A percentile compares a stretch with the other conserved stretches of the same genome.
Evolutionary conservation across 345 rosid genomes (phyloP).

Genomic region (Gossypium rotundifolium): DNA sequence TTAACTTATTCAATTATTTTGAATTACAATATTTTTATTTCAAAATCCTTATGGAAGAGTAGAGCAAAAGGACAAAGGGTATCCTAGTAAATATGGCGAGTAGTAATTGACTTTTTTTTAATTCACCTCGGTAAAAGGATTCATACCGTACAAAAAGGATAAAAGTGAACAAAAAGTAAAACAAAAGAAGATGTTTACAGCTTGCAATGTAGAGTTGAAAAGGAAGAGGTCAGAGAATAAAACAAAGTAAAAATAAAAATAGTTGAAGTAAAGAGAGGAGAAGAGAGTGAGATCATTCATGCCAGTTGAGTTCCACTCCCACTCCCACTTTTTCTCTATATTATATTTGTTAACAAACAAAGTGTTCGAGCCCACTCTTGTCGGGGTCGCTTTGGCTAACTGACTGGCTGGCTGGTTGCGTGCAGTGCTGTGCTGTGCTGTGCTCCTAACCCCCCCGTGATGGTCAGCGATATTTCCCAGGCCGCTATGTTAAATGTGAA

Average conservation of each 20-base stretch:
- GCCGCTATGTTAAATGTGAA: not conserved
- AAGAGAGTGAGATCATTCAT: conserved; percentile 26
- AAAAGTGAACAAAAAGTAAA: not conserved
- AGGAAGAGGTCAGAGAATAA: conserved; percentile 5
- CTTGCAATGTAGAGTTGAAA: not conserved
- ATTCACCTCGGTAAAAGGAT: conserved; percentile 15
- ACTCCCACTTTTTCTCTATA: not conserved
- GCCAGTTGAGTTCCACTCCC: not conserved
- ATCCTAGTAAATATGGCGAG: conserved; percentile 2
- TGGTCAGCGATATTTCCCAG: not conserved
- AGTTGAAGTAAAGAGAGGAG: not conserved
- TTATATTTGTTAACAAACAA: not conserved
- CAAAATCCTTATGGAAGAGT: too few species aligned
- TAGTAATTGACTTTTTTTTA: conserved; percentile 16
- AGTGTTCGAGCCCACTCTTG: not conserved
- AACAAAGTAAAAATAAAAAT: conserved; percentile 5
- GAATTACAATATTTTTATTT: too few species aligned
- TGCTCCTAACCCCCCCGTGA: not conserved
- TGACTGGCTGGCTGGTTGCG: conserved; percentile 6
- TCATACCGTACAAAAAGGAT: not conserved
- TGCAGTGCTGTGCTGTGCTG: not conserved
- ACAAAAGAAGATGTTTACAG: not conserved
- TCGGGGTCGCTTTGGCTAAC: conserved; percentile 15
- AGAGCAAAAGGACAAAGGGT: not conserved
- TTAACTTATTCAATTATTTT: not conserved